Evolutionary conservation across 371 early-diverging fungal species (phyloP), one percentile per base, ranked within the genome.

Genomic region (Funneliformis caledonium): DNA sequence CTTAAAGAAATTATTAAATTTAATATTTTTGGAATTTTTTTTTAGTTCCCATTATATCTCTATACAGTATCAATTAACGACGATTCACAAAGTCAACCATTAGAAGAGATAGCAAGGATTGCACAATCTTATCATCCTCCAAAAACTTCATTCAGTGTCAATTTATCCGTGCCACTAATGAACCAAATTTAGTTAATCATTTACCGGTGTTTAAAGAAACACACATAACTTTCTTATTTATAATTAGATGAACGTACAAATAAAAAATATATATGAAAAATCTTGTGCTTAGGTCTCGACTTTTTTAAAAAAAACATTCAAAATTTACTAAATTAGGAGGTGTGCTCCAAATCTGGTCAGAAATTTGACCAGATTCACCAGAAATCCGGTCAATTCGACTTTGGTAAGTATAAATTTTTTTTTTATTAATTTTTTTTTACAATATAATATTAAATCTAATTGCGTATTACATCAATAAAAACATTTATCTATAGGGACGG

Each of bases 101-200:
- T 78, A 19, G 14, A 65, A 65, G 45, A 62, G 45, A 78, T 78
- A 67, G 78, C 48, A 6, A 45, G 26, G 16, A 78, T 78, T 65
- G 78, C 78, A 45, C 19, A 42, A 45, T 7, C 64, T 31, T 78
- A 78, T 67, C 67, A 43, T 50, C 76, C 76, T 16, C 0, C 16
- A 26, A 26, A 37, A 26, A 48, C 19, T 2, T 37, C 65, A 43
- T 33, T 19, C 0, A 9, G 22, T 12, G 78, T 31, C 67, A 78
- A 31, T 78, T 19, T 33, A 22, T 26, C 16, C 45, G n/a, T 42
- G 19, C 65, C 9, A 11, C 50, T 14, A 31, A 31, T 33, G 50
- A 45, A 67, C 26, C 47, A 10, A 47, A 64, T 45, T 43, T 78
- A 16, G 50, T 33, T 33, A 64, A 2, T 5, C 52, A 78, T 78